Base-by-base conservation (phyloP, 2,329 filamentous ascomycete genomes). In the Hypoxylon sp. region DNA sequence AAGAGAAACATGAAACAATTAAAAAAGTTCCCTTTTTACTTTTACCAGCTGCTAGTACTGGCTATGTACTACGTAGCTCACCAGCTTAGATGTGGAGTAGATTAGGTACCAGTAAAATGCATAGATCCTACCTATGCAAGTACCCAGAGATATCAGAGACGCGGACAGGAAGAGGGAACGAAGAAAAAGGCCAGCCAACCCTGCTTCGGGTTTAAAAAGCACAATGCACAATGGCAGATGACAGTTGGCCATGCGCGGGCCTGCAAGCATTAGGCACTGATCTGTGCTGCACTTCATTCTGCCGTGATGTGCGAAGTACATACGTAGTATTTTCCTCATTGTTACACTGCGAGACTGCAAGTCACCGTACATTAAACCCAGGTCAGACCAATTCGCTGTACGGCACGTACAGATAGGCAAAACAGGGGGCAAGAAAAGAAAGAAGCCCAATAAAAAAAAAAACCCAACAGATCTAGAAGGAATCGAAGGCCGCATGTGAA, bases 11-110 rank as follows among this genome's bases (percentile, higher is more conserved):
- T 35, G 18, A 46, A 40, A 38, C 13, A 21, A 11, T 13, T 15
- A 38, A 17, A 13, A 21, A 21, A 45, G 47, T 50, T 29, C 23
- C 47, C 54, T 35, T 33, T 45, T 50, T 29, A 17, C 47, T 48
- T 35, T 33, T 45, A 35, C 55, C 55, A 29, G 55, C 55, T 58
- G 27, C n/a, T n/a, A n/a, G n/a, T n/a, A n/a, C n/a, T n/a, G n/a
- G n/a, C n/a, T n/a, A n/a, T n/a, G n/a, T n/a, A n/a, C n/a, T n/a
- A n/a, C n/a, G n/a, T n/a, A n/a, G n/a, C n/a, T n/a, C n/a, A n/a
- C n/a, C n/a, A n/a, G n/a, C n/a, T n/a, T n/a, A n/a, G n/a, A n/a
- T n/a, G n/a, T n/a, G n/a, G n/a, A n/a, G n/a, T n/a, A n/a, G n/a
- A n/a, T n/a, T n/a, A n/a, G n/a, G n/a, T n/a, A n/a, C n/a, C n/a